Evolutionary conservation across 2,329 filamentous ascomycete genomes (phyloP).

Genomic region (Claviceps pazoutovae): DNA sequence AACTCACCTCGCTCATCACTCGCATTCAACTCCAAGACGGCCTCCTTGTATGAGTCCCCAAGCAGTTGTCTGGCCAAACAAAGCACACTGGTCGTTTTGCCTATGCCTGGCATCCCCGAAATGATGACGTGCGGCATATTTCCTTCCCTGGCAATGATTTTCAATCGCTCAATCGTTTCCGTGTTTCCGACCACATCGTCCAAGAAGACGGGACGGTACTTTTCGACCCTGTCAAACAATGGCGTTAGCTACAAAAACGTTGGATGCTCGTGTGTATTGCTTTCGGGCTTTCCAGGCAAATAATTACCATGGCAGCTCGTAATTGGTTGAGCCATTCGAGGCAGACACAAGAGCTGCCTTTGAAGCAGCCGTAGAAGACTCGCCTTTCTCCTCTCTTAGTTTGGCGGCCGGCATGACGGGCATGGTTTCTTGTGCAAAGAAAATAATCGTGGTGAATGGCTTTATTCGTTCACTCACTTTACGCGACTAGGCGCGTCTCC

Average conservation of each 20-base stretch:
- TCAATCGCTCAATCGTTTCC: slow-evolving; percentile 90
- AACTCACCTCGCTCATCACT: slow-evolving; percentile 72
- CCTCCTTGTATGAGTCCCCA: slow-evolving; percentile 91
- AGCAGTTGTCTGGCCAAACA: slow-evolving; percentile 86
- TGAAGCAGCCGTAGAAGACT: slow-evolving; percentile 45
- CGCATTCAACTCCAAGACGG: slow-evolving; percentile 89
- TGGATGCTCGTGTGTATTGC: too few relatives aligned
- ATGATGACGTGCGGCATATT: slow-evolving; percentile 99
- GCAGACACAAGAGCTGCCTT: slow-evolving; percentile 40
- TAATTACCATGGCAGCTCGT: slow-evolving; percentile 65
- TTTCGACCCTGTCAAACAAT: slow-evolving; percentile 65
- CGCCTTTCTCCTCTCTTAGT: slow-evolving; percentile 35
- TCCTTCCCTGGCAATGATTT: slow-evolving; percentile 95
- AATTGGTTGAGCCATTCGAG: slow-evolving; percentile 39
- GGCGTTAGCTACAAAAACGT: background rate
- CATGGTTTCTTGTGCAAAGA: slow-evolving; percentile 3
- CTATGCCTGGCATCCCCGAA: slow-evolving; percentile 97
- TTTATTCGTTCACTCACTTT: slow-evolving; percentile 15
- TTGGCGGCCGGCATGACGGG: slow-evolving; percentile 39
- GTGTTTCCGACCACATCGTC: slow-evolving; percentile 97
- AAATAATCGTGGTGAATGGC: slow-evolving; percentile 8
- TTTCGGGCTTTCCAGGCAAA: background rate
- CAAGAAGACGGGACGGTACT: slow-evolving; percentile 87
- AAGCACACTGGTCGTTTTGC: slow-evolving; percentile 91
- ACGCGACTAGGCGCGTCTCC: slow-evolving; percentile 24